Base-by-base conservation (phyloP, 352 stramenopile species). In the Phytophthora hybrid region DNA sequence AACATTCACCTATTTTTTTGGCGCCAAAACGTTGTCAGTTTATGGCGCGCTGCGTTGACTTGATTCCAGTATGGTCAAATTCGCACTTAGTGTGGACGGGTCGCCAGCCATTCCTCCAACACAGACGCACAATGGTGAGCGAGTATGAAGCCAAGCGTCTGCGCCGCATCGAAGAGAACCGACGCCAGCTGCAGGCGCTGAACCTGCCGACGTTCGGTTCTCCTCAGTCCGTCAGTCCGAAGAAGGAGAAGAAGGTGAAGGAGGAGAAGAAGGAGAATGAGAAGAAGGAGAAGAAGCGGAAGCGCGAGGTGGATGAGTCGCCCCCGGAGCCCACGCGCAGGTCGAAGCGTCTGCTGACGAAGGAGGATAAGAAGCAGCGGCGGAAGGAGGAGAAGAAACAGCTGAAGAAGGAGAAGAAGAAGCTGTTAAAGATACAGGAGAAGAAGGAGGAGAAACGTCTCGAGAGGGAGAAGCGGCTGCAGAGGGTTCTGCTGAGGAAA, bases 81-180 rank as follows among this genome's bases (percentile, higher is more conserved):
- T 46, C 37, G 37, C 44, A 51, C 44, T 51, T 51, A 51, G 18
- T 6, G 44, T 46, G 37, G 37, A 46, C 10, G 4, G 16, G 10
- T 7, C 11, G 2, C 37, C 37, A 46, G 37, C 37, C 37, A 46
- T 46, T 46, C 16, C 37, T 16, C 16, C 37, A n/a, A 3, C 37
- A n/a, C 41, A 41, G 4, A 11, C 34, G 34, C 34, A 34, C 11
- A 1, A 64, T 58, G 46, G 58, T 89, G 65, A 82, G 75, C 59
- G 85, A 80, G 61, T 93, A 93, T 51, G 85, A 93, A 54, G 74
- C 77, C 59, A 93, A 93, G 73, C 84, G 85, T 14, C 60, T 77
- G 63, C 80, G 75, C 62, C 85, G 84, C 66, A 83, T 93, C 13
- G 78, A 79, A 41, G 77, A 83, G 69, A 93, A 93, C 70, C 80